Percentiles rank a stretch among this genome's conserved stretches.
Evolutionary conservation across 2,329 filamentous ascomycete species (phyloP).

Genomic region (Ophiostoma novo-ulmi): DNA sequence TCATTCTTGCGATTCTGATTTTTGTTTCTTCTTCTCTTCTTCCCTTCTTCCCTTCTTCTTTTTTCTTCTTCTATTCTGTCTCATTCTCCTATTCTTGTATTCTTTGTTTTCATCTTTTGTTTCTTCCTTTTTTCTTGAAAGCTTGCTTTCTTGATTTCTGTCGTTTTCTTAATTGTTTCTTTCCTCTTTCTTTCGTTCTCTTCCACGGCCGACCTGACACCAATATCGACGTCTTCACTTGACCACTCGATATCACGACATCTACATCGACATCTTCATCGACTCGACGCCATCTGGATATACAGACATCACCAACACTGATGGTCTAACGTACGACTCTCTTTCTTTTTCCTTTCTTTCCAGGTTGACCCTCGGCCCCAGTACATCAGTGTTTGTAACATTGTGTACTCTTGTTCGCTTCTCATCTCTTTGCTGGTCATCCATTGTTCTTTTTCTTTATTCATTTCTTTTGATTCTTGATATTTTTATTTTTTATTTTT

Average conservation of each 20-base stretch:
- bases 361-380: constrained; percentile 26
- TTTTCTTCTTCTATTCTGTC: constrained; percentile 11
- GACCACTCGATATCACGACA: background rate
- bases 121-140: background rate
- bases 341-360: constrained; percentile 21
- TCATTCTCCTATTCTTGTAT: background rate
- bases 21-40: background rate
- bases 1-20: background rate
- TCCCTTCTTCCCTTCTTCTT: background rate
- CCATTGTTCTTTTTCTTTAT: background rate
- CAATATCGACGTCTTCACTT: background rate
- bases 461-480: background rate
- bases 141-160: constrained; percentile 5
- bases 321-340: constrained; percentile 5
- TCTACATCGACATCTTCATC: background rate
- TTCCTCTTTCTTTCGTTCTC: background rate
- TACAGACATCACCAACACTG: background rate
- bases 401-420: constrained; percentile 8
- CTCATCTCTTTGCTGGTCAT: constrained; percentile 15
- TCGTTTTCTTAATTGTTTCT: background rate
- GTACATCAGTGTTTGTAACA: constrained; percentile 15
- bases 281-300: background rate
- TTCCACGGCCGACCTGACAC: background rate
- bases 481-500: background rate
- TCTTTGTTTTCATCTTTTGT: background rate